phyloP scores from a whole-genome alignment of 2,329 filamentous ascomycete genomes.

The Aspergillus sp. region DNA sequence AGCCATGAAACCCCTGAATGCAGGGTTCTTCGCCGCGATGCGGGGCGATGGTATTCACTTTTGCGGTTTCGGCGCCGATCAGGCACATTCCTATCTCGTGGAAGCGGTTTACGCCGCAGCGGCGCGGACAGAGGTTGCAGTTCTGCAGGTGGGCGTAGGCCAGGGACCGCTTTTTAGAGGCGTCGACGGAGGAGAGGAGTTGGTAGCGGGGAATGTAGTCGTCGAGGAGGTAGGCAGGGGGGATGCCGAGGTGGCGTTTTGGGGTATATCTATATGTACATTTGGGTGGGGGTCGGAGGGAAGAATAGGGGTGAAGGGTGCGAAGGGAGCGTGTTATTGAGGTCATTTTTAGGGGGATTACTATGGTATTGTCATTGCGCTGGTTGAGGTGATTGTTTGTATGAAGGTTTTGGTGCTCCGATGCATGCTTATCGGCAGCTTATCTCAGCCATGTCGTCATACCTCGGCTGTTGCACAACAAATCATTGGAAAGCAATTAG shows the following conservation, averaged over 20 bases:
- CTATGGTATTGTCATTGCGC: no score
- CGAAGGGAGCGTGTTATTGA: neutral
- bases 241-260: conserved; percentile 51
- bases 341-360: neutral
- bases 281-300: no score
- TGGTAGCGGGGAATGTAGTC: conserved; percentile 75
- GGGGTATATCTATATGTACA: conserved; percentile 1
- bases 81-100: conserved; percentile 77
- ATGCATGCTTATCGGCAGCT: conserved; percentile 12
- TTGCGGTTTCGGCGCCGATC: conserved; percentile 70
- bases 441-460: conserved; percentile 25
- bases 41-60: conserved; percentile 81
- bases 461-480: neutral
- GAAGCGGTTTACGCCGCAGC: conserved; percentile 79
- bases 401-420: neutral
- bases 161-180: conserved; percentile 69
- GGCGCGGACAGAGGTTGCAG: conserved; percentile 78
- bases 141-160: conserved; percentile 75
- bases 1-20: conserved; percentile 78
- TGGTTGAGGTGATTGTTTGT: neutral
- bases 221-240: conserved; percentile 69
- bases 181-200: conserved; percentile 66
- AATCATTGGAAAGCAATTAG: no score
- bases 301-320: neutral
- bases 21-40: conserved; percentile 86